Conservation (phyloP, 2,329 filamentous ascomycete species). For the Gaeumannomyces tritici region DNA sequence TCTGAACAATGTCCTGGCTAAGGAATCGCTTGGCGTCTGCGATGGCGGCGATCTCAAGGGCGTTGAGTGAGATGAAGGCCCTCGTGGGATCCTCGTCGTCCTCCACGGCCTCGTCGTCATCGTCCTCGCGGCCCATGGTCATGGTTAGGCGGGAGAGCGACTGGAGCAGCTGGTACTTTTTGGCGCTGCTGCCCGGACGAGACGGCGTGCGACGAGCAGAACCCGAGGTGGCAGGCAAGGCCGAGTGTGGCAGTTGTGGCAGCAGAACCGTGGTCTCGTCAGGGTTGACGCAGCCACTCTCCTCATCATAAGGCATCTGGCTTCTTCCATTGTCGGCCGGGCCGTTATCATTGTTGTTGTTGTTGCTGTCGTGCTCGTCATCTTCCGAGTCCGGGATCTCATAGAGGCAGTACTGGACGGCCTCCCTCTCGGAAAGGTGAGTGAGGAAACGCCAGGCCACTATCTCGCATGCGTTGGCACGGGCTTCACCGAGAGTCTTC, state of each 20-base stretch:
- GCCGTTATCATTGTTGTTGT: not conserved
- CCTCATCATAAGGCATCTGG: constrained; percentile 21
- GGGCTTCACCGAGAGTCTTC: constrained; percentile 55
- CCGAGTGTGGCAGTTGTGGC: constrained; percentile 16
- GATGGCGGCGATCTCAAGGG: constrained; percentile 76
- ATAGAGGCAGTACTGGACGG: constrained; percentile 64
- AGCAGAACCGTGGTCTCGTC: constrained; percentile 40
- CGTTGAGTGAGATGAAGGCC: constrained; percentile 71
- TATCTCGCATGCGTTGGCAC: constrained; percentile 69
- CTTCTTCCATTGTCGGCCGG: not conserved
- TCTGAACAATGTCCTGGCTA: constrained; percentile 70
- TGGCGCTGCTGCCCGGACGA: constrained; percentile 27
- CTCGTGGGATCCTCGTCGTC: constrained; percentile 54
- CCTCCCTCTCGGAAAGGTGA: constrained; percentile 61
- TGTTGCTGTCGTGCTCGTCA: constrained; percentile 11
- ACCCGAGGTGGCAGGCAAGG: too few relatives aligned
- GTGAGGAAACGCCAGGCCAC: constrained; percentile 72
- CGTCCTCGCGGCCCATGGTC: constrained; percentile 31
- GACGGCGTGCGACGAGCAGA: constrained; percentile 14
- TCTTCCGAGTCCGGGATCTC: constrained; percentile 46
- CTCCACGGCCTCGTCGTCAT: constrained; percentile 32
- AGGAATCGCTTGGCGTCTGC: constrained; percentile 78
- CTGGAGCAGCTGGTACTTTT: constrained; percentile 38
- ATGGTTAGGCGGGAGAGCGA: constrained; percentile 47
- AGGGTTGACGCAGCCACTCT: constrained; percentile 18